Conservation (phyloP, 1,284 basidiomycete species). For the Gomphus bonarii region DNA sequence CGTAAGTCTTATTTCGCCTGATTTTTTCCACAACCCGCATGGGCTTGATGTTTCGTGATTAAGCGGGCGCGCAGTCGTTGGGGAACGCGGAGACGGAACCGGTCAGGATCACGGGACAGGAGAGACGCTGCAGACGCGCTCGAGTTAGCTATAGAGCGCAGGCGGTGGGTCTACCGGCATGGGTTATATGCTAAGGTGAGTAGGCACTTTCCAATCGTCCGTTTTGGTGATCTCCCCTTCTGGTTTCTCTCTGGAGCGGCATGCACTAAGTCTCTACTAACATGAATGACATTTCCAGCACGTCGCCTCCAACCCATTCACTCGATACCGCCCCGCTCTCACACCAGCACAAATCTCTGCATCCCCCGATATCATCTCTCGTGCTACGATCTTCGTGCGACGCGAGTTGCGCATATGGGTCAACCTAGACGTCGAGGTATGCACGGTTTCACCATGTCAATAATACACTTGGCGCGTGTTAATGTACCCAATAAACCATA, state of each 20-base stretch:
- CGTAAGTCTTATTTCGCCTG: constrained; percentile 7
- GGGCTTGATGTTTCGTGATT: constrained; percentile 17
- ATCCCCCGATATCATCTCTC: constrained; percentile 59
- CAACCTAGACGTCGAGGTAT: constrained; percentile 71
- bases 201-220: constrained; percentile 10
- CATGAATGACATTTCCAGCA: constrained; percentile 38
- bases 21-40: constrained; percentile 21
- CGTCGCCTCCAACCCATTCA: constrained; percentile 74
- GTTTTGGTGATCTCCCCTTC: background rate
- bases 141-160: constrained; percentile 47
- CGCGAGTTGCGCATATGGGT: constrained; percentile 80
- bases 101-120: constrained; percentile 33
- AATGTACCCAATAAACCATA: background rate
- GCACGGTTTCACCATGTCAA: constrained; percentile 16
- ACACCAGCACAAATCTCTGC: constrained; percentile 69
- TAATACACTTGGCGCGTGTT: background rate
- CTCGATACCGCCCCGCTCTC: constrained; percentile 74
- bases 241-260: background rate
- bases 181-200: constrained; percentile 72
- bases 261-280: background rate
- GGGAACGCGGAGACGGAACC: constrained; percentile 46
- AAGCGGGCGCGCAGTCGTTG: constrained; percentile 12
- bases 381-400: constrained; percentile 71
- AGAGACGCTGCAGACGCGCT: constrained; percentile 50
- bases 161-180: constrained; percentile 63